phyloP scores from a whole-genome alignment of 331 rosid genomes.

The Pyracantha coccinea region DNA sequence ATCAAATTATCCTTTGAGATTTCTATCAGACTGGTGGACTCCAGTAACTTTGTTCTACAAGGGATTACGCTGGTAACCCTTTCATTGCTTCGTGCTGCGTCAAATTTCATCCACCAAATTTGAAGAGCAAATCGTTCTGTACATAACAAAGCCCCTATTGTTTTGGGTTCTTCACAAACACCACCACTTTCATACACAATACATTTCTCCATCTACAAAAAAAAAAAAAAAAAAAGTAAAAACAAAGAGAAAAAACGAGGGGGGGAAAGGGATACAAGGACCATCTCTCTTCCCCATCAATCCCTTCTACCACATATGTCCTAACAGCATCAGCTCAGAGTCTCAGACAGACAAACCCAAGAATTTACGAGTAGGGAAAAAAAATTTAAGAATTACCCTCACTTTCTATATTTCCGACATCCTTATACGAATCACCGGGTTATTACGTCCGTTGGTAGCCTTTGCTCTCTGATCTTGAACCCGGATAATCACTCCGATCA shows the following conservation, averaged over 20 bases:
- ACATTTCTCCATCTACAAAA: constrained; percentile 42
- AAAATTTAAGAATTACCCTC: constrained; percentile 25
- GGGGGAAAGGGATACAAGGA: neutral
- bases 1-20: too few relatives aligned
- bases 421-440: constrained; percentile 19
- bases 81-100: too few relatives aligned
- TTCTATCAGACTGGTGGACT: too few relatives aligned
- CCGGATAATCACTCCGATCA: constrained; percentile 58
- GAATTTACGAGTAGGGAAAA: constrained; percentile 24
- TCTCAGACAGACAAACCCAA: constrained; percentile 27
- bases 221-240: constrained; percentile 19
- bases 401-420: constrained; percentile 28
- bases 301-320: constrained; percentile 18
- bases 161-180: constrained; percentile 40
- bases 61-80: too few relatives aligned
- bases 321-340: constrained; percentile 7
- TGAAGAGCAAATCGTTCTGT: constrained; percentile 33
- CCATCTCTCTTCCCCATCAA: constrained; percentile 18
- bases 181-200: constrained; percentile 45
- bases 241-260: constrained; percentile 1
- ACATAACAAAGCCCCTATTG: constrained; percentile 30
- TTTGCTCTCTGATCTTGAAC: constrained; percentile 49
- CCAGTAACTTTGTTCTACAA: too few relatives aligned
- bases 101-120: constrained; percentile 27
- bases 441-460: constrained; percentile 29